Percentiles rank a stretch among this genome's conserved stretches.
Conservation (phyloP, 257 asterid genomes). For the Nyctanthes arbortristis region DNA sequence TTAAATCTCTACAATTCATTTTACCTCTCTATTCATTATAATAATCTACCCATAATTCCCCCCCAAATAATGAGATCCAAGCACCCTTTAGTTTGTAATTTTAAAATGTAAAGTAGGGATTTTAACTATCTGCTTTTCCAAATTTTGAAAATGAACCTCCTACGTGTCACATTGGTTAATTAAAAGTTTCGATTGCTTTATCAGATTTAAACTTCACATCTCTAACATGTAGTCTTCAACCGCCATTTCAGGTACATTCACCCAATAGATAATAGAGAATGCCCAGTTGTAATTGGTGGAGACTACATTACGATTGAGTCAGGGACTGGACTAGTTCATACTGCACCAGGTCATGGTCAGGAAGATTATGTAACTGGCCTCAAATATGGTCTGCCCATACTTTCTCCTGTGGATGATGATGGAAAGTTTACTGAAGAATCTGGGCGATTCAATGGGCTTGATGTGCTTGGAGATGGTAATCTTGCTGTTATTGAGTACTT, state of each 20-base stretch:
- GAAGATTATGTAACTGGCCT: conserved; percentile 92
- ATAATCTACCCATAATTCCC: too few relatives aligned
- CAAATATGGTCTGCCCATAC: conserved; percentile 75
- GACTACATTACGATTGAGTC: conserved; percentile 96
- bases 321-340: conserved; percentile 98
- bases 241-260: conserved; percentile 67
- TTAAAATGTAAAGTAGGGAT: background rate
- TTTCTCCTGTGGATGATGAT: conserved; percentile 93
- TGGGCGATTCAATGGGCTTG: conserved; percentile 82
- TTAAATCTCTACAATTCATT: too few relatives aligned
- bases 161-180: background rate
- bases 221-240: conserved; percentile 17
- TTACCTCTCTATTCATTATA: too few relatives aligned
- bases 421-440: conserved; percentile 94
- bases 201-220: conserved; percentile 3
- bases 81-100: too few relatives aligned
- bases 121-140: background rate
- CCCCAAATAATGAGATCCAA: too few relatives aligned
- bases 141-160: background rate
- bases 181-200: background rate
- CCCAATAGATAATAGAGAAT: conserved; percentile 80
- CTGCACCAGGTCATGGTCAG: conserved; percentile 99
- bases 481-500: conserved; percentile 77
- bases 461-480: conserved; percentile 89
- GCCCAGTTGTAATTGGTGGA: conserved; percentile 89